phyloP scores from a whole-genome alignment of 2,329 filamentous ascomycete genomes.

The Cordyceps tenuipes region DNA sequence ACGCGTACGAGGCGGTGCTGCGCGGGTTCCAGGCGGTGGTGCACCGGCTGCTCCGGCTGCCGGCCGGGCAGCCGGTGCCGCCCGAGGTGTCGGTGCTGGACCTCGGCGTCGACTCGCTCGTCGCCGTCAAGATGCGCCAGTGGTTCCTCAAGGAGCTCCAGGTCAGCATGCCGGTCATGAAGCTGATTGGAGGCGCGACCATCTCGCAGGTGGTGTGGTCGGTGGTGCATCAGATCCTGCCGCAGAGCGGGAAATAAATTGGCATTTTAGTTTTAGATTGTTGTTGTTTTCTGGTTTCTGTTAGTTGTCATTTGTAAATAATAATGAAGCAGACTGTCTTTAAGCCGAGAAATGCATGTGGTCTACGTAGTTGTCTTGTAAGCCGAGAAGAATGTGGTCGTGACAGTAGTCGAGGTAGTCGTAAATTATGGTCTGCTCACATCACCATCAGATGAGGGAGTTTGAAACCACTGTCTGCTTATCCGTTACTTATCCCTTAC shows the following conservation, averaged over 20 bases:
- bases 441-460: no score
- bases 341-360: no score
- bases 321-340: no score
- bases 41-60: neutral
- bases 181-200: slow-evolving; percentile 23
- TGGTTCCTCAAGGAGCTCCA: slow-evolving; percentile 40
- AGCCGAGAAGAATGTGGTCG: no score
- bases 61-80: neutral
- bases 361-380: no score
- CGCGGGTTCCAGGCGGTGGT: slow-evolving; percentile 26
- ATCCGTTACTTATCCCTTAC: no score
- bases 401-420: no score
- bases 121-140: slow-evolving; percentile 30
- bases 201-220: neutral
- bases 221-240: neutral
- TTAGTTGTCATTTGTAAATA: no score
- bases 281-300: no score
- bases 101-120: slow-evolving; percentile 23
- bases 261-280: neutral
- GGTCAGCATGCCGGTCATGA: slow-evolving; percentile 37
- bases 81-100: neutral
- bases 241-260: neutral
- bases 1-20: neutral
- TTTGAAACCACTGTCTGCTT: no score
- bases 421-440: no score